Percentiles rank a stretch among this genome's conserved stretches.
phyloP scores from a whole-genome alignment of 2,329 filamentous ascomycete species.

The Paraphoma sp. region DNA sequence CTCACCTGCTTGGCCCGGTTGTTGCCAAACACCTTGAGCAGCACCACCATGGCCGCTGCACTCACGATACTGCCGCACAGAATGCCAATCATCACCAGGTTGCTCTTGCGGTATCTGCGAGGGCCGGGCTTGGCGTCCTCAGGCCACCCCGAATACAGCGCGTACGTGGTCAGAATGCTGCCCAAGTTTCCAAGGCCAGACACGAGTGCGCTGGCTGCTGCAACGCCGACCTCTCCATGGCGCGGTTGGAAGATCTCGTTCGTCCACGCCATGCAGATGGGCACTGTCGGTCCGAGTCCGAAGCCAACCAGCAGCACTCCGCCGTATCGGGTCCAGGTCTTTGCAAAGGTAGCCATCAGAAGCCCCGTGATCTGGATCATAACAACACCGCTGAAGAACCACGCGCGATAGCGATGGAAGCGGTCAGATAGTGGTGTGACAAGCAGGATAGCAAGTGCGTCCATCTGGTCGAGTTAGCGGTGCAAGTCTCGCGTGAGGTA shows the following conservation, averaged over 20 bases:
- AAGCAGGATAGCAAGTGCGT: slow-evolving; percentile 84
- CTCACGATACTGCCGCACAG: slow-evolving; percentile 77
- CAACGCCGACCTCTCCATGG: slow-evolving; percentile 89
- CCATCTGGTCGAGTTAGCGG: slow-evolving; percentile 65
- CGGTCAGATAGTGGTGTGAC: slow-evolving; percentile 86
- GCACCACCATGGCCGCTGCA: slow-evolving; percentile 70
- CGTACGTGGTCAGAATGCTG: slow-evolving; percentile 86
- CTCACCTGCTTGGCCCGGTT: slow-evolving; percentile 45
- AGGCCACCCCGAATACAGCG: slow-evolving; percentile 86
- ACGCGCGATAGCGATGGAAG: slow-evolving; percentile 78
- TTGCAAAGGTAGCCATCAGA: slow-evolving; percentile 78
- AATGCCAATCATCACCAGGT: slow-evolving; percentile 87
- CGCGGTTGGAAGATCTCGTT: slow-evolving; percentile 88
- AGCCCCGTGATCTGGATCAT: slow-evolving; percentile 83
- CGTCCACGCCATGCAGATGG: slow-evolving; percentile 94
- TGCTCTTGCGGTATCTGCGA: slow-evolving; percentile 80
- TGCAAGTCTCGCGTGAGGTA: not conserved
- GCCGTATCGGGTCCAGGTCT: slow-evolving; percentile 84
- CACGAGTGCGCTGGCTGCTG: slow-evolving; percentile 82
- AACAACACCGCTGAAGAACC: slow-evolving; percentile 80
- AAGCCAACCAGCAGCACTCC: slow-evolving; percentile 91
- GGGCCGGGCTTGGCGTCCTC: slow-evolving; percentile 69
- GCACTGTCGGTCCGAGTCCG: slow-evolving; percentile 87
- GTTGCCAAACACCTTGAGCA: slow-evolving; percentile 59
- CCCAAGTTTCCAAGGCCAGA: slow-evolving; percentile 87